These are phyloP conservation scores for Corynascus novoguineensis DNA, from an alignment of 495 filamentous ascomycete genomes.

Conservation along the genomic window DNA sequence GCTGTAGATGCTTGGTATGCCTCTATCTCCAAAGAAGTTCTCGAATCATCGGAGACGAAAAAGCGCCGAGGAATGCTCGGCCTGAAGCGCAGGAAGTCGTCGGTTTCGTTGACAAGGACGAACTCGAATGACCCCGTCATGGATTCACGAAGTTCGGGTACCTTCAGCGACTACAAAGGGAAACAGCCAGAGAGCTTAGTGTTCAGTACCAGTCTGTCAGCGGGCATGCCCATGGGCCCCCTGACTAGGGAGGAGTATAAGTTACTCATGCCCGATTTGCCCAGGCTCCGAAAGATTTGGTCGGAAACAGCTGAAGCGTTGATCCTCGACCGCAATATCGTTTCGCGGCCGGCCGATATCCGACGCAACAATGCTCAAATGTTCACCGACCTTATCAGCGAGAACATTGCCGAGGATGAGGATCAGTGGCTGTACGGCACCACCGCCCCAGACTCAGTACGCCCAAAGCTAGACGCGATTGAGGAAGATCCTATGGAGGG, in stretches of 20 bases:
- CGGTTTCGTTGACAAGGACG: conserved; percentile 24
- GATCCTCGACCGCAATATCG: conserved; percentile 50
- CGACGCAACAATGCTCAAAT: conserved; percentile 49
- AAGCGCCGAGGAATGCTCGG: conserved; percentile 43
- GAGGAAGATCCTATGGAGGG: conserved; percentile 42
- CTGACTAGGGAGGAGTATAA: conserved; percentile 43
- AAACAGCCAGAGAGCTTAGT: conserved; percentile 35
- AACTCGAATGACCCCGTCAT: conserved; percentile 6
- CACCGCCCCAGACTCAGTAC: conserved; percentile 37
- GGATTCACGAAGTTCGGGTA: neutral
- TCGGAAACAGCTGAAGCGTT: conserved; percentile 48
- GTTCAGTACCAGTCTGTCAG: conserved; percentile 47
- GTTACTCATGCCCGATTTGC: conserved; percentile 45
- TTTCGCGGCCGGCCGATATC: conserved; percentile 47
- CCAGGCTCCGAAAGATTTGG: conserved; percentile 48
- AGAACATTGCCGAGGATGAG: conserved; percentile 45
- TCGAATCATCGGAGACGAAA: conserved; percentile 37
- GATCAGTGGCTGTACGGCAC: conserved; percentile 52
- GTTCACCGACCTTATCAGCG: conserved; percentile 48
- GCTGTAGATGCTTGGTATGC: conserved; percentile 51
- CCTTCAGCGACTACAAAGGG: conserved; percentile 3
- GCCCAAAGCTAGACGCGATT: conserved; percentile 43
- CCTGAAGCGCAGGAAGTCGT: conserved; percentile 47
- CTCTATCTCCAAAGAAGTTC: conserved; percentile 37
- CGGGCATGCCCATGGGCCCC: conserved; percentile 50